Conservation (phyloP, 179 eudicot species). For the Nepenthes alata region DNA sequence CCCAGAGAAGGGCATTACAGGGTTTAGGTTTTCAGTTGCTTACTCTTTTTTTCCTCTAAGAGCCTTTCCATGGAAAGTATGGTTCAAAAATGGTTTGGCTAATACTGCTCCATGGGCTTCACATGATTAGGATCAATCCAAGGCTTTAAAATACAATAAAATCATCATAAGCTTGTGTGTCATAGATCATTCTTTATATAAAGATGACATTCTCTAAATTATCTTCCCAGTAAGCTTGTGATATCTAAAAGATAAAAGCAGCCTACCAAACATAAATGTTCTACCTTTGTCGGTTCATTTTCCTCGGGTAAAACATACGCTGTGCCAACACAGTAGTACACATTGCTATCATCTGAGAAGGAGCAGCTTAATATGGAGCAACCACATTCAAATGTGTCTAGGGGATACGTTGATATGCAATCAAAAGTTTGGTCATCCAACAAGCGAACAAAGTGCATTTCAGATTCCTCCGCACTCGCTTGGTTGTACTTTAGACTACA, state of each 20-base stretch:
- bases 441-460: slow-evolving; percentile 85
- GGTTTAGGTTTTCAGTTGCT: too few relatives aligned
- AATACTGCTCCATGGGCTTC: too few relatives aligned
- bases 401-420: slow-evolving; percentile 73
- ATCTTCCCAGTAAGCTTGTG: too few relatives aligned
- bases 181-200: too few relatives aligned
- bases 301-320: slow-evolving; percentile 95
- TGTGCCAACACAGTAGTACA: slow-evolving; percentile 92
- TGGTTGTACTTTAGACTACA: slow-evolving; percentile 76
- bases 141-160: too few relatives aligned
- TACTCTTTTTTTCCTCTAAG: too few relatives aligned
- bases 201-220: too few relatives aligned
- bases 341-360: slow-evolving; percentile 78
- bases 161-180: too few relatives aligned
- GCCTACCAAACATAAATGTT: background rate
- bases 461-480: slow-evolving; percentile 72
- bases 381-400: slow-evolving; percentile 84
- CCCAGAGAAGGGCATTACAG: too few relatives aligned
- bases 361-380: slow-evolving; percentile 96
- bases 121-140: too few relatives aligned
- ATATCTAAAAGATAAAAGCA: background rate
- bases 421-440: slow-evolving; percentile 96
- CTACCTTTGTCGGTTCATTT: slow-evolving; percentile 91
- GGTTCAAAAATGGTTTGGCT: too few relatives aligned
- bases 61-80: too few relatives aligned